A percentile compares a stretch with the other conserved stretches of the same genome.
Evolutionary conservation across 441 rosid genomes (phyloP).

Genomic region (Adansonia rubrostipa): DNA sequence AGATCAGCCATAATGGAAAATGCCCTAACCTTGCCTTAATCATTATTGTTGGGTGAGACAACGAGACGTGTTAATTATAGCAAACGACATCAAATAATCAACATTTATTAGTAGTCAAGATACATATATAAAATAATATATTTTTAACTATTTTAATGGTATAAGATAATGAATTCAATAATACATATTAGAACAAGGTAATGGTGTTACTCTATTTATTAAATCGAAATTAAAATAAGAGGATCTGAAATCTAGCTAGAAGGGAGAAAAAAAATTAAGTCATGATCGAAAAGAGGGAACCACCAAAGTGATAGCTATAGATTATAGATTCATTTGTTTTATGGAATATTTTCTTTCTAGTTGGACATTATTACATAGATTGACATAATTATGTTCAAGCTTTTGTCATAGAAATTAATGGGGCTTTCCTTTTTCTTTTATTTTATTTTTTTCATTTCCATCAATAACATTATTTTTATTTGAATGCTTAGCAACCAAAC

Average conservation of each 20-base stretch:
- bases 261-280: background rate
- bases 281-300: background rate
- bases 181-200: background rate
- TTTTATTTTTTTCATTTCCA: background rate
- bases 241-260: background rate
- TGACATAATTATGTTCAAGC: conserved; percentile 5
- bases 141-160: background rate
- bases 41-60: background rate
- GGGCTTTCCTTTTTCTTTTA: background rate
- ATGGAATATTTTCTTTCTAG: background rate
- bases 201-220: background rate
- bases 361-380: conserved; percentile 12
- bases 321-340: background rate
- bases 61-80: background rate
- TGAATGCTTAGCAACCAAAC: background rate
- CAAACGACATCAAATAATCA: background rate
- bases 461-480: background rate
- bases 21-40: conserved; percentile 18
- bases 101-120: background rate
- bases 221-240: background rate
- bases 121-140: background rate
- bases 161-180: background rate
- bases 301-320: background rate
- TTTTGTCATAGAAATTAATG: background rate
- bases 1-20: conserved; percentile 12